Evolutionary conservation across 176 grass and related monocot genomes (phyloP).

Genomic region (Musa beccarii): DNA sequence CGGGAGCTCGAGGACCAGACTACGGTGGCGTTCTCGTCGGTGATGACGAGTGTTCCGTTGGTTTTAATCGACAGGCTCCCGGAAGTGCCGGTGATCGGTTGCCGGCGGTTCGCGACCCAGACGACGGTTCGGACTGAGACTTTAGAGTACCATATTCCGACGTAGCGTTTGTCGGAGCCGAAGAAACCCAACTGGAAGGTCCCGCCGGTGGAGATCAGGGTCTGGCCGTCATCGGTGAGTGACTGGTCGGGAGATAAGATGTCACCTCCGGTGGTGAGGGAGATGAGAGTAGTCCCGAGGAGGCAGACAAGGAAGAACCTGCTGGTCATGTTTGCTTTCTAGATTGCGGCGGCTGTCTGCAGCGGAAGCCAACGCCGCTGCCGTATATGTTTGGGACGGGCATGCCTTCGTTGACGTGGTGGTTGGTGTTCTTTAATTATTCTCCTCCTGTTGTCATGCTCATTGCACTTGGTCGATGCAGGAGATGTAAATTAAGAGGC

Average conservation of each 20-base stretch:
- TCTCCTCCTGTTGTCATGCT: no score
- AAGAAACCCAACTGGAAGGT: slow-evolving; percentile 2
- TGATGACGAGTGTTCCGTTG: slow-evolving; percentile 2
- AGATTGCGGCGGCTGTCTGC: no score
- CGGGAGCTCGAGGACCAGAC: not conserved
- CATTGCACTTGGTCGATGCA: no score
- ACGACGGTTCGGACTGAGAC: not conserved
- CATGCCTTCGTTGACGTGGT: no score
- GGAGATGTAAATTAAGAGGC: no score
- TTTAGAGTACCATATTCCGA: slow-evolving; percentile 13
- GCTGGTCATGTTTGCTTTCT: no score
- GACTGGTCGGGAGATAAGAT: not conserved
- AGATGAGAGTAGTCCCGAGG: not conserved
- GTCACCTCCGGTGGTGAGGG: not conserved
- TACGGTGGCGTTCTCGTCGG: not conserved
- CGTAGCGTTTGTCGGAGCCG: not conserved
- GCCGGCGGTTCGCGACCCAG: slow-evolving; percentile 3
- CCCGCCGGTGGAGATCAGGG: not conserved
- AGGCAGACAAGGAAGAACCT: not conserved
- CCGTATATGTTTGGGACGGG: no score
- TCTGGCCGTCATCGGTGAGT: not conserved
- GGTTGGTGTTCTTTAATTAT: no score
- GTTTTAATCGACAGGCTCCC: slow-evolving; percentile 4
- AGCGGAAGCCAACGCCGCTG: no score
- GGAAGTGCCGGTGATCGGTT: not conserved